These are phyloP conservation scores for Candida sp. DNA, from an alignment of 1,139 yeast genomes.

Conservation along the genomic window DNA sequence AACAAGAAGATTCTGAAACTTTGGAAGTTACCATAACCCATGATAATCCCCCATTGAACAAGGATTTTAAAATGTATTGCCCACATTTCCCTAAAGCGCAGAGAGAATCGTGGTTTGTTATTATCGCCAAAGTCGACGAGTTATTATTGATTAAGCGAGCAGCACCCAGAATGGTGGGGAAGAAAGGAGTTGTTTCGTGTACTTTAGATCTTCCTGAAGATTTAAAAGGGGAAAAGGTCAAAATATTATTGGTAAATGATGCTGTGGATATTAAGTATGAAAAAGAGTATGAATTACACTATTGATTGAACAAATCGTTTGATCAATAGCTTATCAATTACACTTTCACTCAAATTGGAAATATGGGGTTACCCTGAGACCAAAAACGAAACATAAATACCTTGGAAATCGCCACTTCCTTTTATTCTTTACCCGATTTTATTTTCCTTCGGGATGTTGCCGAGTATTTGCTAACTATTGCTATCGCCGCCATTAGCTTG, in stretches of 20 bases:
- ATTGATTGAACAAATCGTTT: background rate
- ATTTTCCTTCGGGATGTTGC: too few species aligned
- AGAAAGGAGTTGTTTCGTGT: slow-evolving; percentile 40
- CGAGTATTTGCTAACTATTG: too few species aligned
- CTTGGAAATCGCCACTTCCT: too few species aligned
- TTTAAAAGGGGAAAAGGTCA: slow-evolving; percentile 40
- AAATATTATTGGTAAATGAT: slow-evolving; percentile 58
- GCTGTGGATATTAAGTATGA: slow-evolving; percentile 54
- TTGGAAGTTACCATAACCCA: slow-evolving; percentile 51
- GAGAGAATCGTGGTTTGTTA: slow-evolving; percentile 90
- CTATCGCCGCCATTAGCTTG: too few species aligned
- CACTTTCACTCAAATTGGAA: too few species aligned
- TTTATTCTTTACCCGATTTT: too few species aligned
- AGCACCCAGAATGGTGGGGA: slow-evolving; percentile 49
- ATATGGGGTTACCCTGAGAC: too few species aligned
- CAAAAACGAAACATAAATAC: too few species aligned
- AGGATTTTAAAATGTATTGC: slow-evolving; percentile 65
- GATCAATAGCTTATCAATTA: too few species aligned
- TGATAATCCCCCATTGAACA: slow-evolving; percentile 48
- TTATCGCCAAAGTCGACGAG: slow-evolving; percentile 53
- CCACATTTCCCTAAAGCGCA: slow-evolving; percentile 89
- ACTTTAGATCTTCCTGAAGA: slow-evolving; percentile 50
- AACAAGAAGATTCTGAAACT: slow-evolving; percentile 27
- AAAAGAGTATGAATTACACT: slow-evolving; percentile 1
- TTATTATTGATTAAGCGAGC: slow-evolving; percentile 64